Evolutionary conservation across 1,284 basidiomycete species (phyloP), one percentile per base, ranked within the genome.

Genomic region (Mixia osmundae): DNA sequence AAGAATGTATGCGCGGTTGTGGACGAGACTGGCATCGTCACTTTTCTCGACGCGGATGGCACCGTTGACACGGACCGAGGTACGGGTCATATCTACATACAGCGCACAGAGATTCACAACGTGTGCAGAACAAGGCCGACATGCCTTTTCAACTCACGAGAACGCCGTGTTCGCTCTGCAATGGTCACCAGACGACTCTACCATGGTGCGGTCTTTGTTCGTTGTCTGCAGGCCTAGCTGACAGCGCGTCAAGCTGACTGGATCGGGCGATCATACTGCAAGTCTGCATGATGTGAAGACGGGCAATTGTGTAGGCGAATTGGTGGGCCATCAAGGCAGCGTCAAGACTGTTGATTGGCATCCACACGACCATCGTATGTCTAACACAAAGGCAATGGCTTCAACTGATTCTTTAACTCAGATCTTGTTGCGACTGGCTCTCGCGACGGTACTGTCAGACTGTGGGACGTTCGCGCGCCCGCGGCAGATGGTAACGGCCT

Each of bases 141-240:
- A 1, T 15, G 39, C 45, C 4, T 48, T 49, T 23, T 37, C 38
- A 14, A 41, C 48, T 2, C 50, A 52, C 35, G 25, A 43, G 23
- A 52, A 51, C 29, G 49, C 50, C 19, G 36, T 52, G 20, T 52
- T 51, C 38, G 50, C 50, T 30, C 4, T 52, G 4, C 19, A 26
- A 4, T 51, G 50, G 50, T 42, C 40, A 16, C 8, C 25, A 6
- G 45, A 51, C 39, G 50, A 51, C 22, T n/a, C 20, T 3, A 16
- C 36, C 3, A 38, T 51, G 12, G 49, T 47, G 18, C 19, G 48
- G 35, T 10, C 12, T 3, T n/a, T n/a, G 12, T n/a, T 8, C 24
- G 10, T 5, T 16, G 26, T 14, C 4, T 12, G 10, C 10, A n/a
- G 5, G 14, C 15, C 4, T 10, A 8, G 7, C 11, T 20, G 6